phyloP scores from a whole-genome alignment of 768 basidiomycete species.

The Suillus decipiens region DNA sequence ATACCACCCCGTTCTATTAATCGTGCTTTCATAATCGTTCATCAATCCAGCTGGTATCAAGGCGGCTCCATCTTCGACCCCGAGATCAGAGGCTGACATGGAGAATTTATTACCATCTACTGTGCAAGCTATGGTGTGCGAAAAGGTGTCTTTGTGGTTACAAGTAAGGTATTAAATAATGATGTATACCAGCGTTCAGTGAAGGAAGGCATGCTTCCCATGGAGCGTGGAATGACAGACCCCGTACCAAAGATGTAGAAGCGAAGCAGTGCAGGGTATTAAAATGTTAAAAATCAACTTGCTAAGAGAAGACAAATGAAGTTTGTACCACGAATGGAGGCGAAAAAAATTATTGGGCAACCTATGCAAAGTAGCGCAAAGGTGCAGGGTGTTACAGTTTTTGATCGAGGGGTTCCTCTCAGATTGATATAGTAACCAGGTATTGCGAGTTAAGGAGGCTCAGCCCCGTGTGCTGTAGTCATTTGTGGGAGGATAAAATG shows the following conservation, averaged over 20 bases:
- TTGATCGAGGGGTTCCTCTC: conserved; percentile 15
- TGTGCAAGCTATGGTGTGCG: conserved; percentile 2
- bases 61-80: not conserved
- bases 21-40: not conserved
- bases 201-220: not conserved
- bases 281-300: not conserved
- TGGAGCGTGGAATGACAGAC: not conserved
- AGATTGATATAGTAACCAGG: conserved; percentile 19
- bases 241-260: conserved; percentile 1
- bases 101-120: not conserved
- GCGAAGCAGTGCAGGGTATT: conserved; percentile 3
- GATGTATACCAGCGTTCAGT: not conserved
- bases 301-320: conserved; percentile 8
- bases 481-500: conserved; percentile 30
- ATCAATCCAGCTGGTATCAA: not conserved
- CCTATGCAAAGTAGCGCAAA: conserved; percentile 10
- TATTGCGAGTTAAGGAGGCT: conserved; percentile 13
- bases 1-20: not conserved
- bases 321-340: conserved; percentile 24
- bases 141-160: conserved; percentile 1
- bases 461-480: conserved; percentile 12
- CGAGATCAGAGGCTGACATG: not conserved
- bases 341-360: conserved; percentile 6
- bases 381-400: conserved; percentile 11
- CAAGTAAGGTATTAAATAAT: conserved; percentile 6